Evolutionary conservation across 768 basidiomycete genomes (phyloP).

Genomic region (Inosperma sp.): DNA sequence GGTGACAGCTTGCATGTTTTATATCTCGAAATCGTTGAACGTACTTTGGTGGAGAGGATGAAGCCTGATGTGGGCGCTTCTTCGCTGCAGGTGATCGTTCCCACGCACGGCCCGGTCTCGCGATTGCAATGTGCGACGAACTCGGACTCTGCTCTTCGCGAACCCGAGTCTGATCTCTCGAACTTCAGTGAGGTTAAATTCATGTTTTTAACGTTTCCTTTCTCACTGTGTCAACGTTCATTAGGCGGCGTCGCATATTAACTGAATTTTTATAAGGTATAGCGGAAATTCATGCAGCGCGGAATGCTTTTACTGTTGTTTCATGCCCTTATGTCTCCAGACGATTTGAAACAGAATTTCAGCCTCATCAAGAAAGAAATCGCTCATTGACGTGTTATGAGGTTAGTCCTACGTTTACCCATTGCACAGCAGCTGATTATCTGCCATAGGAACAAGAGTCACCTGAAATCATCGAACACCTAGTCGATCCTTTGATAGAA

Average conservation of each 20-base stretch:
- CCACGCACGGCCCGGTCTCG: no score
- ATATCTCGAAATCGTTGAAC: no score
- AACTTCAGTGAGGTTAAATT: constrained; percentile 53
- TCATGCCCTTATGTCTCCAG: constrained; percentile 30
- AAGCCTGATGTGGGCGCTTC: no score
- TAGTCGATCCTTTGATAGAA: constrained; percentile 56
- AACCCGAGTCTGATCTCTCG: constrained; percentile 60
- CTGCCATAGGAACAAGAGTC: constrained; percentile 43
- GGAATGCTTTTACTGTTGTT: constrained; percentile 44
- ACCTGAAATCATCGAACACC: constrained; percentile 44
- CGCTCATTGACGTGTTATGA: constrained; percentile 54
- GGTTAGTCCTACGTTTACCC: constrained; percentile 31
- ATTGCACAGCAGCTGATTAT: background rate
- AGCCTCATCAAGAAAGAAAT: constrained; percentile 55
- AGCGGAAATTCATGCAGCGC: constrained; percentile 51
- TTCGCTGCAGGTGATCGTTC: no score
- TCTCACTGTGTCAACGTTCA: background rate
- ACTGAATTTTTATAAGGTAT: constrained; percentile 50
- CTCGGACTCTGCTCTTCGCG: no score
- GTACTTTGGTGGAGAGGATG: no score
- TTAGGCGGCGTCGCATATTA: constrained; percentile 59
- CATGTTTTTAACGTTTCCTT: background rate
- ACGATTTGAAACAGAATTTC: constrained; percentile 58
- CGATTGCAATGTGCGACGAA: no score
- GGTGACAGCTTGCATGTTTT: no score